Conservation (phyloP, 495 filamentous ascomycete species). For the Staphylotrichum longicolle region DNA sequence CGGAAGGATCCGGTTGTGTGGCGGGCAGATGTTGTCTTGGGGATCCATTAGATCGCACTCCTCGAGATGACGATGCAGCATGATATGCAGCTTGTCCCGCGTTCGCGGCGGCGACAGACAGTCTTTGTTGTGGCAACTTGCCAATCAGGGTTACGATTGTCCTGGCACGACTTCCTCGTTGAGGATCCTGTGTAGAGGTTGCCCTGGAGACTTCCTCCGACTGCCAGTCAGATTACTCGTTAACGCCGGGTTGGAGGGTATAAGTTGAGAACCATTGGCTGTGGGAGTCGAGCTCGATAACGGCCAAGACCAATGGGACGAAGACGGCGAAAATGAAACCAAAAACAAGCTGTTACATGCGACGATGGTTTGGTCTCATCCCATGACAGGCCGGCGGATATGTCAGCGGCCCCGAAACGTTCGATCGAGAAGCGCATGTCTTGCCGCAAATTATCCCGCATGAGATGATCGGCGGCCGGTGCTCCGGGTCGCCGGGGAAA, state of each 20-base stretch:
- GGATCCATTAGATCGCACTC: conserved; percentile 17
- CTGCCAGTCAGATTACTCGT: conserved; percentile 12
- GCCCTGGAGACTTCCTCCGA: conserved; percentile 18
- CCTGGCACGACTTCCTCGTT: conserved; percentile 14
- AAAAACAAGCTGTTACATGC: conserved; percentile 20
- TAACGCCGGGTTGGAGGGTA: conserved; percentile 33
- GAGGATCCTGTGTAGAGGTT: conserved; percentile 1
- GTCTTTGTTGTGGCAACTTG: conserved; percentile 8
- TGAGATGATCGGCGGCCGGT: conserved; percentile 20
- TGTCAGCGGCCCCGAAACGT: conserved; percentile 10
- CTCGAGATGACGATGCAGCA: conserved; percentile 28
- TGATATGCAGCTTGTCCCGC: conserved; percentile 32
- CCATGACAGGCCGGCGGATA: conserved; percentile 4
- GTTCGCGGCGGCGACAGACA: conserved; percentile 24
- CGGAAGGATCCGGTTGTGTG: conserved; percentile 12
- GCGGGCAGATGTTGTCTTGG: background rate
- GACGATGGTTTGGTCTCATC: conserved; percentile 13
- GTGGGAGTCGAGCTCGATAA: conserved; percentile 8
- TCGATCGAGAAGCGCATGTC: conserved; percentile 9
- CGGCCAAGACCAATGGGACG: conserved; percentile 27
- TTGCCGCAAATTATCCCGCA: conserved; percentile 19
- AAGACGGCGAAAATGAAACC: conserved; percentile 24
- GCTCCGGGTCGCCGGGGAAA: conserved; percentile 19
- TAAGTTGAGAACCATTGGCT: conserved; percentile 29
- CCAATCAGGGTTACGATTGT: conserved; percentile 24